Evolutionary conservation across 805 yeast species (phyloP), one percentile per base, ranked within the genome.

Genomic region (Hanseniaspora vineae): DNA sequence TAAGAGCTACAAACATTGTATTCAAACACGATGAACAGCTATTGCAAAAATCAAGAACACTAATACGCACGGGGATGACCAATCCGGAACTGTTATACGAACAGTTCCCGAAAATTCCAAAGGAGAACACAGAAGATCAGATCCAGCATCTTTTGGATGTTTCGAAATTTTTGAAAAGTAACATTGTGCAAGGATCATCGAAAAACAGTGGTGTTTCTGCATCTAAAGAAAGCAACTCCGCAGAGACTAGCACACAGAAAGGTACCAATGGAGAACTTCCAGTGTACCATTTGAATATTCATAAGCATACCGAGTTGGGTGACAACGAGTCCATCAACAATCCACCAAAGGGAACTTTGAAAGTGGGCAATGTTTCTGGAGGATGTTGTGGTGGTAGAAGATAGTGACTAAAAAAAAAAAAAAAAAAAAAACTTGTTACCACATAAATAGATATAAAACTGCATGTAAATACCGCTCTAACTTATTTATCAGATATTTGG

Each of bases 301-400:
- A 87, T 59, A 66, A 76, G 44, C 77, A 82, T 44, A 84, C 94
- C 0, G 97, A 90, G 64, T 68, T 90, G 46, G 97, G 97, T 17
- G 96, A 88, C 59, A 90, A 90, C 61, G 95, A 88, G n/a, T n/a
- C n/a, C 35, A 72, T 78, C 43, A 73, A 85, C 54, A 84, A 81
- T 61, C 74, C 68, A 52, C 66, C 70, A 42, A 71, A 68, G 50
- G 60, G 59, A 49, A 65, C 68, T 8, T 61, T 76, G 61, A 44
- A 43, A 14, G 44, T 44, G 20, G 72, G 75, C 19, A 67, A 74
- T 23, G 67, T 71, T 56, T 73, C 77, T 23, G 77, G 75, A 40
- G 78, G 81, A 49, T 78, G 84, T 57, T 74, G 79, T 51, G 76
- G 77, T 45, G 78, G 78, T 42, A 71, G 75, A 47, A 49, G 55